These are phyloP conservation scores for Exophiala sideris DNA, from an alignment of 2,329 filamentous ascomycete genomes.

Conservation along the genomic window DNA sequence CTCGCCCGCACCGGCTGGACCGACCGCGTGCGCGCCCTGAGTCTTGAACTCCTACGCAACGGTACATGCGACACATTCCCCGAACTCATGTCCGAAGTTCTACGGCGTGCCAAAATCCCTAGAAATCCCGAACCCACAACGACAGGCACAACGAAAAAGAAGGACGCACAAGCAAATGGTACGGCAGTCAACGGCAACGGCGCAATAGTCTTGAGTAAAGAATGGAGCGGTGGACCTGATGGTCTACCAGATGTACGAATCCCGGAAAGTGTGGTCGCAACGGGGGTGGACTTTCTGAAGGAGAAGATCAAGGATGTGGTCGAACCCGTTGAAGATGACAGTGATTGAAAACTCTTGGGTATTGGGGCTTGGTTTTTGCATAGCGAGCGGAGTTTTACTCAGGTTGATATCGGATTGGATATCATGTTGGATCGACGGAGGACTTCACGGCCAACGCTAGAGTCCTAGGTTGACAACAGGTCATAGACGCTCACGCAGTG, in stretches of 20 bases:
- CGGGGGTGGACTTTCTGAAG: constrained; percentile 51
- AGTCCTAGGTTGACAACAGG: too few species aligned
- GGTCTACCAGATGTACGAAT: constrained; percentile 45
- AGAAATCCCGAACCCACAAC: constrained; percentile 15
- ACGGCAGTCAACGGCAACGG: constrained; percentile 23
- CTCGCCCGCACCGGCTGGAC: constrained; percentile 60
- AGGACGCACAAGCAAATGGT: constrained; percentile 13
- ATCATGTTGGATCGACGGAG: too few species aligned
- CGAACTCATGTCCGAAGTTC: constrained; percentile 54
- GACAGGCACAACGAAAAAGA: constrained; percentile 7
- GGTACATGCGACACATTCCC: constrained; percentile 57
- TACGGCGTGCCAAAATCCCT: constrained; percentile 43
- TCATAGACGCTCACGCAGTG: too few species aligned
- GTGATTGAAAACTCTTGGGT: constrained; percentile 3
- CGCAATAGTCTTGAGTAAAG: constrained; percentile 33
- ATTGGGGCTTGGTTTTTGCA: not conserved
- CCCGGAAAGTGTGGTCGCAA: constrained; percentile 47
- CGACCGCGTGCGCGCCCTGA: constrained; percentile 52
- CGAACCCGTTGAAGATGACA: constrained; percentile 42
- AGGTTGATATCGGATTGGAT: too few species aligned
- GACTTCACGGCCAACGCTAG: too few species aligned
- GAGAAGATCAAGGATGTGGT: constrained; percentile 52
- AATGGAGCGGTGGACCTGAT: constrained; percentile 37
- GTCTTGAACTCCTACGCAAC: constrained; percentile 55
- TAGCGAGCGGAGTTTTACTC: not conserved